Percentiles rank a stretch among this genome's conserved stretches.
Evolutionary conservation across 139 green algal genomes (phyloP).

Genomic region (Ettlia oleoabundans): DNA sequence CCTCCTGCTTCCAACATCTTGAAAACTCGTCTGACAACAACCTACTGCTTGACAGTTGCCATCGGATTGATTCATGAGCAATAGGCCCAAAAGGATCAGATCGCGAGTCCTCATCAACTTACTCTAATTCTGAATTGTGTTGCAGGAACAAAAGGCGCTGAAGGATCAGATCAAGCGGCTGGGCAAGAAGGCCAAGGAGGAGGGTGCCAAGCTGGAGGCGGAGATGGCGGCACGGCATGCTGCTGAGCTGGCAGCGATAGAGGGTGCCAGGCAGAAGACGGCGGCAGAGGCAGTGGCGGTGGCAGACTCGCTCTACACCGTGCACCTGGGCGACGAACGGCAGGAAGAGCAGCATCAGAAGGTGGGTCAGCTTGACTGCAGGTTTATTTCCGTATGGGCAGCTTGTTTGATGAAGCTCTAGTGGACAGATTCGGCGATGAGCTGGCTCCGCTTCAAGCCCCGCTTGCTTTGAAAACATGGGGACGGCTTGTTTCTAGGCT

Average conservation of each 20-base stretch:
- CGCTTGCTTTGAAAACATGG: no score
- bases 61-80: no score
- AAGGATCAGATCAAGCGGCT: conserved; percentile 78
- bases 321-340: conserved; percentile 23
- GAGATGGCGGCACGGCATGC: conserved; percentile 55
- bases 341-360: conserved; percentile 19
- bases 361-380: neutral
- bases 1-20: no score
- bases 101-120: no score
- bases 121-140: neutral
- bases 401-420: no score
- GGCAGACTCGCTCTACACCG: conserved; percentile 38
- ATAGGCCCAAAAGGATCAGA: no score
- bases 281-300: conserved; percentile 14
- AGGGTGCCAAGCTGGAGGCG: conserved; percentile 59
- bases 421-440: no score
- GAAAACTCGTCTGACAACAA: no score
- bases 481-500: no score
- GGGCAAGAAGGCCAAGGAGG: conserved; percentile 83
- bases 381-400: neutral
- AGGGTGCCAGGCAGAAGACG: conserved; percentile 23
- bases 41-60: no score
- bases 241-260: conserved; percentile 70
- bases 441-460: no score
- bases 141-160: conserved; percentile 73